These are phyloP conservation scores for Colletotrichum kahawae DNA, from an alignment of 2,329 filamentous ascomycete species.

Conservation along the genomic window DNA sequence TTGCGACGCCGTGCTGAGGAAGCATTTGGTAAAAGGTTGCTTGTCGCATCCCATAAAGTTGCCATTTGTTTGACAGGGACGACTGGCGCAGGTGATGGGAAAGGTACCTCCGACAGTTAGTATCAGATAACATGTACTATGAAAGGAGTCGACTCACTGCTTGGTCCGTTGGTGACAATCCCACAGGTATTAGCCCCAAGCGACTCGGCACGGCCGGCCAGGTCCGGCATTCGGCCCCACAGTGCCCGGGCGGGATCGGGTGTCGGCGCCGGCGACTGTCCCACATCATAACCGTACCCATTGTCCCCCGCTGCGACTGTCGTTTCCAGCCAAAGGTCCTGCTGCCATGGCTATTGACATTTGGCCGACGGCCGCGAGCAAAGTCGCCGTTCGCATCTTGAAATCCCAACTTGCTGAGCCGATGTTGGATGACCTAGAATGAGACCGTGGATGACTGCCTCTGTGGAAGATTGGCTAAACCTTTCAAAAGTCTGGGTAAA, in stretches of 20 bases:
- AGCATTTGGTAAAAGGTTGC: neutral
- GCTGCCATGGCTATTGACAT: neutral
- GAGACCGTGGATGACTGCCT: neutral
- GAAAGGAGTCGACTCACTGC: rapidly evolving
- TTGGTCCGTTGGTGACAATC: neutral
- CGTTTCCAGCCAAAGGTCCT: neutral
- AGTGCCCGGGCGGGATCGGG: neutral
- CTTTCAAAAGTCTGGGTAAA: neutral
- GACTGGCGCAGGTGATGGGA: neutral
- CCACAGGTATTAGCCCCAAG: neutral
- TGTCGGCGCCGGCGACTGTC: neutral
- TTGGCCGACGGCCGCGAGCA: neutral
- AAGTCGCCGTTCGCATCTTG: neutral
- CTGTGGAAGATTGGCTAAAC: neutral
- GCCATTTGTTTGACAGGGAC: neutral
- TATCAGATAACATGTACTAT: rapidly evolving
- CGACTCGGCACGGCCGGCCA: neutral
- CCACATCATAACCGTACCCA: neutral
- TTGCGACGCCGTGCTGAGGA: neutral
- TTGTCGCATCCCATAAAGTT: neutral
- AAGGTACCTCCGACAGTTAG: neutral
- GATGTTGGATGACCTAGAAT: neutral
- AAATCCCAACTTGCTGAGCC: neutral
- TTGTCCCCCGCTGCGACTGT: neutral
- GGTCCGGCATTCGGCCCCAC: neutral